Evolutionary conservation across 2,329 filamentous ascomycete species (phyloP).

Genomic region (Fusarium miscanthi): DNA sequence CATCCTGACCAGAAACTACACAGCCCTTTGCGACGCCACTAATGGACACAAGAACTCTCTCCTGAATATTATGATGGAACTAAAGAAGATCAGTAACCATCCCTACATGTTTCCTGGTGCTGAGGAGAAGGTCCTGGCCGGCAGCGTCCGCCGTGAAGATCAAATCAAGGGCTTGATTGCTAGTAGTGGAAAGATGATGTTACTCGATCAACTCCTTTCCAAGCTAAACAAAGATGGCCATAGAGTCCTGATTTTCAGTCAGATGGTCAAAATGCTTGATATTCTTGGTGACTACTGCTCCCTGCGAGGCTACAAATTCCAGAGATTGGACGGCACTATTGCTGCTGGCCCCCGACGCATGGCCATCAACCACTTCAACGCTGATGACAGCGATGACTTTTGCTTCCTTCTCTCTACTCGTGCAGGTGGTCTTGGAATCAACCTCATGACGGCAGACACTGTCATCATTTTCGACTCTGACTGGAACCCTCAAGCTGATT

Average conservation of each 20-base stretch:
- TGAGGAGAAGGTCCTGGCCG: constrained; percentile 87
- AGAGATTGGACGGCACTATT: constrained; percentile 95
- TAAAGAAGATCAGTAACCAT: constrained; percentile 99
- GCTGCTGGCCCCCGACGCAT: constrained; percentile 86
- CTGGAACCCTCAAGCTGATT: constrained; percentile 98
- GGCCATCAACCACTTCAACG: constrained; percentile 98
- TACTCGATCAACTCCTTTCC: constrained; percentile 91
- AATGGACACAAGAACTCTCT: constrained; percentile 94
- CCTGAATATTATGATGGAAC: constrained; percentile 98
- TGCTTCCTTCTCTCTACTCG: constrained; percentile 95
- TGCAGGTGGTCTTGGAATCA: constrained; percentile 97
- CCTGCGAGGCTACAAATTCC: constrained; percentile 92
- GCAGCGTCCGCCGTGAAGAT: constrained; percentile 85
- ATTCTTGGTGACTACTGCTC: constrained; percentile 95
- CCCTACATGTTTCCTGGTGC: constrained; percentile 97
- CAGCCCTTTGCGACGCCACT: constrained; percentile 89
- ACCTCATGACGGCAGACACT: constrained; percentile 98
- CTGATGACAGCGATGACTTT: constrained; percentile 94
- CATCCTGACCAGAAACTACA: constrained; percentile 95
- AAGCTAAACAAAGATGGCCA: constrained; percentile 95
- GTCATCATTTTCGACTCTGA: constrained; percentile 98
- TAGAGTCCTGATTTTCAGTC: constrained; percentile 96
- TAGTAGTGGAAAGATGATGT: constrained; percentile 99
- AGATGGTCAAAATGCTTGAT: constrained; percentile 99
- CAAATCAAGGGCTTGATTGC: constrained; percentile 92